Evolutionary conservation across 148 eudicot species (phyloP).

Genomic region (Rhododendron vialii): DNA sequence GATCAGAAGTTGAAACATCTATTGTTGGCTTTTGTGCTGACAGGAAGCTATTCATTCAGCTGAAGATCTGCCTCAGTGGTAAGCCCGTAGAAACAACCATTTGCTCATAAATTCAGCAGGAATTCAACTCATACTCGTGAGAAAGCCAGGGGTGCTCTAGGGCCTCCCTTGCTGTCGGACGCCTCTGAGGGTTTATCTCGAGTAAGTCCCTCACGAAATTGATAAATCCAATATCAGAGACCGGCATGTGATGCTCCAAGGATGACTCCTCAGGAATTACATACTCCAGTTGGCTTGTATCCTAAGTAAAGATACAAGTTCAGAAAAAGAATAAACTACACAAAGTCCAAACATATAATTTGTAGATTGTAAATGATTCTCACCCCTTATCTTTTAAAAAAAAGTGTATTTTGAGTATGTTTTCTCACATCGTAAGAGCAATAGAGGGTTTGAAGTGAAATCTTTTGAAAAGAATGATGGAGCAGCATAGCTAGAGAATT

Average conservation of each 20-base stretch:
- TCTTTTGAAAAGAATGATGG: background rate
- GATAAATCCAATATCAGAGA: constrained; percentile 57
- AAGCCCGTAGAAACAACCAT: background rate
- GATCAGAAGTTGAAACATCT: background rate
- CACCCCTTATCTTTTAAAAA: background rate
- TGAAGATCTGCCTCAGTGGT: background rate
- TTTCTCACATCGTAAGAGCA: background rate
- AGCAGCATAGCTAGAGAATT: constrained; percentile 2
- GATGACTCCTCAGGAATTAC: constrained; percentile 65
- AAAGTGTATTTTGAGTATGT: background rate
- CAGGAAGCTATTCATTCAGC: background rate
- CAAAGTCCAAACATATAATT: background rate
- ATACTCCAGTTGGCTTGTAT: constrained; percentile 64
- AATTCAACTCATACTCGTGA: constrained; percentile 30
- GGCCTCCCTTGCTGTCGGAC: constrained; percentile 83
- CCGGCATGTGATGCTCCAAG: constrained; percentile 63
- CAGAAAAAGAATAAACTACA: background rate
- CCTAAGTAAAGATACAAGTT: constrained; percentile 35
- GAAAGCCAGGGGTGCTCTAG: constrained; percentile 90
- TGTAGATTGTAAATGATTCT: background rate
- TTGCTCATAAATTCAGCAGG: constrained; percentile 7
- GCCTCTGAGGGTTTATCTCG: constrained; percentile 68
- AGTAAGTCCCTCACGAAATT: constrained; percentile 69
- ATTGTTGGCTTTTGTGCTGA: background rate
- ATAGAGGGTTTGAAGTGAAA: background rate